Base-by-base conservation (phyloP, 2,329 filamentous ascomycete genomes). In the Colletotrichum tamarilloi region DNA sequence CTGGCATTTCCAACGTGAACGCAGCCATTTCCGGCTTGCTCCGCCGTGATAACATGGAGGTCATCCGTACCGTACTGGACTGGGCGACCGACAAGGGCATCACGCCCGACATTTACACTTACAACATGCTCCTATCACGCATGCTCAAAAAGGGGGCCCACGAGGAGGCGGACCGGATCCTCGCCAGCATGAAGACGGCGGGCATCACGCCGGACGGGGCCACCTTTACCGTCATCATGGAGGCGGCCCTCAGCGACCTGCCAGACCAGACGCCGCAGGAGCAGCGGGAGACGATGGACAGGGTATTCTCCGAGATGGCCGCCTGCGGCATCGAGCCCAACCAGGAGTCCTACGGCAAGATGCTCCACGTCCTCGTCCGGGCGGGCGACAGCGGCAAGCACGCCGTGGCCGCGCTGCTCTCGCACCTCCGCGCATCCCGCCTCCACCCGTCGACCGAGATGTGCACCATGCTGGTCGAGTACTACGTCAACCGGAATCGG, bases 161-260 rank as follows among this genome's bases (percentile, higher is more conserved):
- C 42, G 78, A 84, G 1, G 87, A 90, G 53, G 87, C 89, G 14
- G 83, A 86, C 56, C 80, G 80, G 3, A 78, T 94, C 14, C 84
- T 95, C 3, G 77, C 82, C 4, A 82, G 86, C 67, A 95, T 95
- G 93, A 82, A 87, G 52, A 75, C 79, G 2, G 81, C 86, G 19
- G 85, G 86, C 2, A 80, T 94, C 32, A 76, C 85, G 35, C 88
- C 92, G 1, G 90, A 95, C 79, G 85, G 87, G n/a, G 88, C 88
- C 6, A 97, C 94, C 0, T 94, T 94, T 80, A 93, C 91, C 26
- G 90, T 94, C 74, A 86, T 97, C 69, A 85, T 97, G 8, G 90
- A 93, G 55, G 88, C 88, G 77, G 81, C 89, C 73, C 83, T 90
- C 77, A 78, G 83, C 74, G 76, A 81, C 53, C 81, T 90, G 55